phyloP scores from a whole-genome alignment of 1,284 basidiomycete genomes.

The Inonotus hispidus region DNA sequence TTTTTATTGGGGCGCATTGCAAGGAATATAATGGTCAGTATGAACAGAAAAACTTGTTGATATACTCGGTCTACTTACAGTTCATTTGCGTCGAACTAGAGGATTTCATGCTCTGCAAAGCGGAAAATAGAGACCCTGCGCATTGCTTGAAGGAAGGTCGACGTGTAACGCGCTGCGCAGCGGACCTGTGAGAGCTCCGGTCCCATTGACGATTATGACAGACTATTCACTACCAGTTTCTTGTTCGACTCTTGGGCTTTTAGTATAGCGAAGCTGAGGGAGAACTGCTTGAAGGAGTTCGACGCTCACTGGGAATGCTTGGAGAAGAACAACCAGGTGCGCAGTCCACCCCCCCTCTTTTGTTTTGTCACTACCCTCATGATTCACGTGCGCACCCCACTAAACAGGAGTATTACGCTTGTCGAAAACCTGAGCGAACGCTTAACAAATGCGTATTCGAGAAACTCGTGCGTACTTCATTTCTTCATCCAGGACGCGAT shows the following conservation, averaged over 20 bases:
- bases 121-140: slow-evolving; percentile 82
- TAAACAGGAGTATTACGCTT: slow-evolving; percentile 82
- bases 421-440: slow-evolving; percentile 84
- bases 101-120: slow-evolving; percentile 99
- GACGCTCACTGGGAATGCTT: slow-evolving; percentile 94
- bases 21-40: slow-evolving; percentile 91
- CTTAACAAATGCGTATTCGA: slow-evolving; percentile 97
- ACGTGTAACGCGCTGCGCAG: slow-evolving; percentile 93
- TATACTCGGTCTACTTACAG: not conserved
- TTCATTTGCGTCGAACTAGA: slow-evolving; percentile 43
- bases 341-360: slow-evolving; percentile 21
- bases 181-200: slow-evolving; percentile 73
- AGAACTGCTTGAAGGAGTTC: slow-evolving; percentile 87
- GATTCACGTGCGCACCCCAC: not conserved
- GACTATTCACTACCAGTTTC: not conserved
- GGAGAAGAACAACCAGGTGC: slow-evolving; percentile 92
- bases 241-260: not conserved
- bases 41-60: not conserved
- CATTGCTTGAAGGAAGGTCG: slow-evolving; percentile 97
- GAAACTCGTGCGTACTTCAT: slow-evolving; percentile 68
- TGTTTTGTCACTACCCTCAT: not conserved
- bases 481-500: not conserved
- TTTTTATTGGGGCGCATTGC: slow-evolving; percentile 96
- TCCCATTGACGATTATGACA: not conserved
- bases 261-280: slow-evolving; percentile 90